A percentile compares a stretch with the other conserved stretches of the same genome.
phyloP scores from a whole-genome alignment of 805 yeast genomes.

The Metschnikowia colocasiae region DNA sequence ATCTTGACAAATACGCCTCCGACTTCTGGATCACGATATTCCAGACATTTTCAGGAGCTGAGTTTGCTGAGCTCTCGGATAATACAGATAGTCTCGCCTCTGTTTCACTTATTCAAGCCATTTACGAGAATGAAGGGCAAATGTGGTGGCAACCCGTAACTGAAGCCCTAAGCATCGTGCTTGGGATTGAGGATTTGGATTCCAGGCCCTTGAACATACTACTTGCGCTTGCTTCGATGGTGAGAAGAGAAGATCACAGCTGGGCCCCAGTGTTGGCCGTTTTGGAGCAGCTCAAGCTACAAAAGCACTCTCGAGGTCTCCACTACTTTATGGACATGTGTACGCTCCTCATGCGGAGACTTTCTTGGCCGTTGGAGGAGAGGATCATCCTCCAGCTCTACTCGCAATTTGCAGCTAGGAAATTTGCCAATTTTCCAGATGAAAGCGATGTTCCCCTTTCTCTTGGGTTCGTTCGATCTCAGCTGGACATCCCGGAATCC shows the following conservation, averaged over 20 bases:
- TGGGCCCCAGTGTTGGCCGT: slow-evolving; percentile 28
- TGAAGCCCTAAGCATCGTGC: slow-evolving; percentile 17
- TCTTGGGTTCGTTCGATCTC: slow-evolving; percentile 21
- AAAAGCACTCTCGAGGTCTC: slow-evolving; percentile 19
- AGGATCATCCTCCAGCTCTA: slow-evolving; percentile 29
- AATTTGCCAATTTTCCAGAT: slow-evolving; percentile 36
- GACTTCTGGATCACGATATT: slow-evolving; percentile 25
- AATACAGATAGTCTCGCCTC: slow-evolving; percentile 17
- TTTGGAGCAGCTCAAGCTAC: slow-evolving; percentile 16
- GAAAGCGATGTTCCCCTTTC: slow-evolving; percentile 26
- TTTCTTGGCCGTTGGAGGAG: slow-evolving; percentile 35
- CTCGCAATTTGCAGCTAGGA: slow-evolving; percentile 26
- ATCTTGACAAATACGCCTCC: slow-evolving; percentile 6
- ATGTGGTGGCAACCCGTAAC: slow-evolving; percentile 29
- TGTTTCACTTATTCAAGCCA: slow-evolving; percentile 18
- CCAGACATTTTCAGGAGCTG: slow-evolving; percentile 15
- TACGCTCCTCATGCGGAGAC: slow-evolving; percentile 22
- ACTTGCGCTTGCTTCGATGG: slow-evolving; percentile 15
- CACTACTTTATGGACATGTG: slow-evolving; percentile 29
- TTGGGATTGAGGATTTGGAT: background rate
- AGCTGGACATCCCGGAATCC: slow-evolving; percentile 26
- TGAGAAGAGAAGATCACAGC: slow-evolving; percentile 12
- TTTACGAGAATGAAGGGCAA: slow-evolving; percentile 13
- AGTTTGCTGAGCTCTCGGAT: slow-evolving; percentile 10
- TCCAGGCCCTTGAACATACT: background rate